Base-by-base conservation (phyloP, 495 filamentous ascomycete species). In the Arthonia radiata region DNA sequence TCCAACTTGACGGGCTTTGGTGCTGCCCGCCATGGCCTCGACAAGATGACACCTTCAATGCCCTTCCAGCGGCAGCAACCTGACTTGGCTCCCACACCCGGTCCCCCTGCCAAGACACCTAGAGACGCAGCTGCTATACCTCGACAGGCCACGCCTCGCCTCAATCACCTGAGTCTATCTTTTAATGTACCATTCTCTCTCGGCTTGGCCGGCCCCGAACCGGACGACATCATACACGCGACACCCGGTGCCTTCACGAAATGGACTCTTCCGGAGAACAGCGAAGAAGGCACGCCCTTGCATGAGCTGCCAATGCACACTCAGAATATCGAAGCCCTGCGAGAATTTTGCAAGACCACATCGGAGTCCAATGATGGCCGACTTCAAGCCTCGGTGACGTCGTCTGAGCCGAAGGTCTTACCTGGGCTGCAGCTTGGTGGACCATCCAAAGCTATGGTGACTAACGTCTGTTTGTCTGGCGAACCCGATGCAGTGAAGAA, bases 141-240 rank as follows among this genome's bases (percentile, higher is more conserved):
- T 56, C 32, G 43, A 39, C 28, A 22, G 19, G 11, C 46, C 52
- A 12, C 38, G 42, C 4, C 44, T 50, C 26, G 48, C 46, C 28
- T 43, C 40, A 17, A 37, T 39, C 15, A 37, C 54, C 39, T 69
- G 71, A 36, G 59, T 6, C 11, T 76, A 27, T 76, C 77, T 38
- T 93, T 94, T 64, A 92, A 90, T 43, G 72, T 94, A 5, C 86
- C 86, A 17, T 92, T 97, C 53, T 67, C 77, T 31, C 89, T 79
- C 25, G 74, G 80, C 37, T 64, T 92, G 31, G 67, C 74, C 34
- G 86, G 89, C 15, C 86, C 86, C 37, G 77, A 92, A 36, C 64
- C 66, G 38, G 75, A 89, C 41, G 81, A 93, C 47, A 75, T 94
- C 36, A 55, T 94, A 27, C 75, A 91, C 50, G 80, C 81, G 34